Evolutionary conservation across 495 filamentous ascomycete species (phyloP).

Genomic region (Podospora didyma): DNA sequence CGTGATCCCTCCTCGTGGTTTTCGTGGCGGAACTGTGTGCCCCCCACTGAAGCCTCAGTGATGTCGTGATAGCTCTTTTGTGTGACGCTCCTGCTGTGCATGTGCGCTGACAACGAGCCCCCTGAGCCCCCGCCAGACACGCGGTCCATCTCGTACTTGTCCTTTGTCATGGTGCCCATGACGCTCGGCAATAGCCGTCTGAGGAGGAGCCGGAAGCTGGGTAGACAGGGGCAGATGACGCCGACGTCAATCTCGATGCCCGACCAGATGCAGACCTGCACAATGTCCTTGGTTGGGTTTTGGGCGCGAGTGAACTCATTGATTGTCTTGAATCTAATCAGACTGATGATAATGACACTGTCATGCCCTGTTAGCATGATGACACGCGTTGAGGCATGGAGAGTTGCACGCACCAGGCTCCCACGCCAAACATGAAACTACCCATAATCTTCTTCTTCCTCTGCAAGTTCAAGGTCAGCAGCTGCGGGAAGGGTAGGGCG

Average conservation of each 20-base stretch:
- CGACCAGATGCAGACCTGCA: slow-evolving; percentile 27
- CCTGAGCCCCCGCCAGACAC: background rate
- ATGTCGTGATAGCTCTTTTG: background rate
- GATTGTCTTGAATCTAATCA: slow-evolving; percentile 29
- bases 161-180: slow-evolving; percentile 8
- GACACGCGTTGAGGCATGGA: background rate
- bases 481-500: slow-evolving; percentile 31
- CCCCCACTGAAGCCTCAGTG: background rate
- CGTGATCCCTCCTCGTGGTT: background rate
- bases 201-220: slow-evolving; percentile 24
- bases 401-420: slow-evolving; percentile 27
- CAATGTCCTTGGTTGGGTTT: slow-evolving; percentile 29
- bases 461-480: slow-evolving; percentile 28
- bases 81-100: background rate
- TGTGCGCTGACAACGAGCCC: background rate
- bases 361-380: background rate
- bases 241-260: slow-evolving; percentile 30
- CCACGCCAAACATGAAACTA: slow-evolving; percentile 35
- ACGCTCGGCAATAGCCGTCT: slow-evolving; percentile 17
- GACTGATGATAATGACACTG: slow-evolving; percentile 28
- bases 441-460: slow-evolving; percentile 34
- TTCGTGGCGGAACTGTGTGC: background rate
- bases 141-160: slow-evolving; percentile 15
- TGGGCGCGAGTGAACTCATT: slow-evolving; percentile 17
- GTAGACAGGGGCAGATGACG: slow-evolving; percentile 29